Base-by-base conservation (phyloP, 306 rosid genomes). In the Quercus wislizeni region DNA sequence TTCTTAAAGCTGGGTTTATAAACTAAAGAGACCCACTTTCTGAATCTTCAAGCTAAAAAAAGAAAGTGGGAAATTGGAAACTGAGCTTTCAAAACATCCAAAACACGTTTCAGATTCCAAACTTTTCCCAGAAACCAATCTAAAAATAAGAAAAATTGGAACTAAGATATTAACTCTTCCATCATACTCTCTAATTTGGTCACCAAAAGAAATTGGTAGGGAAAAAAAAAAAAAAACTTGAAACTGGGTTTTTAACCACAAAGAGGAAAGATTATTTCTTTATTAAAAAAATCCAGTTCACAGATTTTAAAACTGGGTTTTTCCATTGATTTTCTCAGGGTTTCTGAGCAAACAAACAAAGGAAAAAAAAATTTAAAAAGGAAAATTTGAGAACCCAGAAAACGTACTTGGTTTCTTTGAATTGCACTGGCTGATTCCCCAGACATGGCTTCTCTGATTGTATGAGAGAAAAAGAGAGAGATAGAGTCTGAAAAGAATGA, bases 371-470 rank as follows among this genome's bases (percentile, higher is more conserved):
- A 6, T 0, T 33, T 33, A 61, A 59, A 14, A 51, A 20, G 5
- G 55, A 83, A 64, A 62, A 61, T 3, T 23, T 28, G 18, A 41
- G 78, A 68, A 79, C 28, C 68, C 74, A 59, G 31, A 15, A 52
- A 62, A 83, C 92, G 84, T 75, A 93, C 99, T 88, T 91, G 99
- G 86, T 61, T 87, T 91, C 87, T 88, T 19, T 81, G 94, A 83
- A 91, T 82, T 23, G 88, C 93, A 76, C 80, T 90, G 58, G 96
- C 95, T 55, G 99, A 89, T 88, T 93, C 98, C 68, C 85, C 92
- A 82, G 99, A 88, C 99, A 95, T 93, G 84, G 88, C 55, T 49
- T 49, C 54, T 49, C 15, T 61, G 86, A 58, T 51, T n/a, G 74
- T 54, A 68, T 9, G 77, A 74, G 65, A 68, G 72, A 58, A 51